Percentiles rank a stretch among this genome's conserved stretches.
Conservation (phyloP, 2,329 filamentous ascomycete genomes). For the Neofusicoccum kwambonambiense region DNA sequence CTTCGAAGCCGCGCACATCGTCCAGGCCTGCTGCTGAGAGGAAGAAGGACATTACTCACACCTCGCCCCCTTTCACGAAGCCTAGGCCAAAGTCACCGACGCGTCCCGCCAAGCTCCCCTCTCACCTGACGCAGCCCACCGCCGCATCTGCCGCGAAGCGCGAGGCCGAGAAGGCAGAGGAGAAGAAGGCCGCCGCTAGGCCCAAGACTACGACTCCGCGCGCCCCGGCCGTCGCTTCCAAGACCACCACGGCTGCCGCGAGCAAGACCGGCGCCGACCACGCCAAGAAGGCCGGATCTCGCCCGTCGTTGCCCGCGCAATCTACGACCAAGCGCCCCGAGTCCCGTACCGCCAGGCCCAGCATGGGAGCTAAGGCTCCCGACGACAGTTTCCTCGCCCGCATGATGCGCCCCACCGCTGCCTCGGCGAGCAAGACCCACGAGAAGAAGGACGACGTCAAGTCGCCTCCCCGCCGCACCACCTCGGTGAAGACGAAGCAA, state of each 20-base stretch:
- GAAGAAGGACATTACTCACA: slow-evolving; percentile 16
- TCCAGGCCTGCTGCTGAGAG: slow-evolving; percentile 10
- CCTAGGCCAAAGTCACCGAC: slow-evolving; percentile 60
- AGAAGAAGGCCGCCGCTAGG: slow-evolving; percentile 42
- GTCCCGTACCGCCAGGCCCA: slow-evolving; percentile 40
- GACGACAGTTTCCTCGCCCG: slow-evolving; percentile 74
- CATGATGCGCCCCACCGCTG: slow-evolving; percentile 76
- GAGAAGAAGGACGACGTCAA: slow-evolving; percentile 54
- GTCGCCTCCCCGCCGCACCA: slow-evolving; percentile 36
- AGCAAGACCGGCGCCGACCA: slow-evolving; percentile 33
- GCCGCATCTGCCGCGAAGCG: slow-evolving; percentile 67
- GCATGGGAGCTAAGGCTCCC: slow-evolving; percentile 40
- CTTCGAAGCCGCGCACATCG: slow-evolving; percentile 5
- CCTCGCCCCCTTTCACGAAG: slow-evolving; percentile 37
- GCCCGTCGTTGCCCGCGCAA: slow-evolving; percentile 37
- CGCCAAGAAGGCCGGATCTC: slow-evolving; percentile 36
- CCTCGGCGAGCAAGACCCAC: slow-evolving; percentile 65
- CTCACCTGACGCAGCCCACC: slow-evolving; percentile 68
- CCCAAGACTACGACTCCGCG: slow-evolving; percentile 37
- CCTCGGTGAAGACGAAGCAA: slow-evolving; percentile 21
- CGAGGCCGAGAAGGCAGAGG: slow-evolving; percentile 25
- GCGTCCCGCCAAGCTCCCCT: slow-evolving; percentile 63
- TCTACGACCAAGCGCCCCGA: slow-evolving; percentile 49
- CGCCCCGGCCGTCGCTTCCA: slow-evolving; percentile 26
- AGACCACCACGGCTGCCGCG: slow-evolving; percentile 28